Conservation (phyloP, 140 eudicot species). For the Anethum foeniculum region DNA sequence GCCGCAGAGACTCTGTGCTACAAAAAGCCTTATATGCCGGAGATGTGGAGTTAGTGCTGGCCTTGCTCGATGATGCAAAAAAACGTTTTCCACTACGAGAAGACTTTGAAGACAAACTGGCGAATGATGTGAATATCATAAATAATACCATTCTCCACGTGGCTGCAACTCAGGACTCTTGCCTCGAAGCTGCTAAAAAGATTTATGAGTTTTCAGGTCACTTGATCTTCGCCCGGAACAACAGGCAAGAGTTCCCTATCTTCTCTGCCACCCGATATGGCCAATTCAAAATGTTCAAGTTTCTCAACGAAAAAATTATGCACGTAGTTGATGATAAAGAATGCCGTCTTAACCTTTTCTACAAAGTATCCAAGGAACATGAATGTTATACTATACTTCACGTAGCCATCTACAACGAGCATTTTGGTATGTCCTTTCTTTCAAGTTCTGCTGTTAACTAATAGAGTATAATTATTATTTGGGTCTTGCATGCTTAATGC, state of each 20-base stretch:
- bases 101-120: background rate
- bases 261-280: conserved; percentile 30
- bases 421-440: conserved; percentile 22
- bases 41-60: background rate
- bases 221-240: background rate
- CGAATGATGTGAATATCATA: background rate
- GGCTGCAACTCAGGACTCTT: conserved; percentile 23
- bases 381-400: conserved; percentile 21
- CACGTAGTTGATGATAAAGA: conserved; percentile 2
- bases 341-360: background rate
- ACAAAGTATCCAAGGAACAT: background rate
- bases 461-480: background rate
- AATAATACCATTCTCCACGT: conserved; percentile 24
- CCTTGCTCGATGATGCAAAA: background rate
- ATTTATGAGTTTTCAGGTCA: conserved; percentile 5
- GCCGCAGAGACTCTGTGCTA: conserved; percentile 26
- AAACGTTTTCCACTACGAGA: background rate
- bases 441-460: background rate
- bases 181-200: conserved; percentile 19
- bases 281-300: conserved; percentile 24
- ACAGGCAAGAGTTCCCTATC: conserved; percentile 19
- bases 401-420: conserved; percentile 15
- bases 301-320: conserved; percentile 9
- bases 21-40: conserved; percentile 26
- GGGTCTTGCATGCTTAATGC: too few species aligned